Conservation (phyloP, 129 eudicot species). For the Centaurea solstitialis region DNA sequence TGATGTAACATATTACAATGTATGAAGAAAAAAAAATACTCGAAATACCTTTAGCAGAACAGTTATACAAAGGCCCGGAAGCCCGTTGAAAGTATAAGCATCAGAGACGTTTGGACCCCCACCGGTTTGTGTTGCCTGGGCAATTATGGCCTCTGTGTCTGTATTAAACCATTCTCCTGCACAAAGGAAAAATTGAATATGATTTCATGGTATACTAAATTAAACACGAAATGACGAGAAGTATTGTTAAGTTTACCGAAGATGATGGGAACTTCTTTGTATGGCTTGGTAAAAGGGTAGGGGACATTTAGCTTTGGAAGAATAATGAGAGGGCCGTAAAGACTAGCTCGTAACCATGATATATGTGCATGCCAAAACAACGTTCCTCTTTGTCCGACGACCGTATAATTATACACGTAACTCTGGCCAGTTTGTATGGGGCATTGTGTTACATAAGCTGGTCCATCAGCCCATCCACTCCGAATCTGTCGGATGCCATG, state of each 20-base stretch:
- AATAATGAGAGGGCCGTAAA: slow-evolving; percentile 58
- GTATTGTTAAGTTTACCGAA: too few species aligned
- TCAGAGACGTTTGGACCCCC: slow-evolving; percentile 29
- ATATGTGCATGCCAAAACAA: slow-evolving; percentile 36
- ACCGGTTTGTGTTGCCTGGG: slow-evolving; percentile 20
- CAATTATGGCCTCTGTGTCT: slow-evolving; percentile 19
- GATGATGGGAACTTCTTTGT: slow-evolving; percentile 57
- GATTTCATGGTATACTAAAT: not conserved
- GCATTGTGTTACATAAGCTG: slow-evolving; percentile 34
- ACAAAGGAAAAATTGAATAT: too few species aligned
- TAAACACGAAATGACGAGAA: too few species aligned
- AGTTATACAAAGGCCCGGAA: slow-evolving; percentile 20
- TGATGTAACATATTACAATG: not conserved
- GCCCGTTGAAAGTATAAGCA: slow-evolving; percentile 33
- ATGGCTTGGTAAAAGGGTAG: slow-evolving; percentile 62
- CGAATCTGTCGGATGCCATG: slow-evolving; percentile 55
- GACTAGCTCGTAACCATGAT: slow-evolving; percentile 61
- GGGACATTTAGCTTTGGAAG: slow-evolving; percentile 33
- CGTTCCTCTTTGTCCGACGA: slow-evolving; percentile 46
- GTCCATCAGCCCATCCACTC: slow-evolving; percentile 47
- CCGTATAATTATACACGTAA: slow-evolving; percentile 58
- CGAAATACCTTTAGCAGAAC: slow-evolving; percentile 28
- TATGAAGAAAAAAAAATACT: not conserved
- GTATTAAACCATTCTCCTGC: slow-evolving; percentile 27
- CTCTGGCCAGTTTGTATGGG: slow-evolving; percentile 64